phyloP scores from a whole-genome alignment of 257 asterid species.

The Knoxia roxburghii region DNA sequence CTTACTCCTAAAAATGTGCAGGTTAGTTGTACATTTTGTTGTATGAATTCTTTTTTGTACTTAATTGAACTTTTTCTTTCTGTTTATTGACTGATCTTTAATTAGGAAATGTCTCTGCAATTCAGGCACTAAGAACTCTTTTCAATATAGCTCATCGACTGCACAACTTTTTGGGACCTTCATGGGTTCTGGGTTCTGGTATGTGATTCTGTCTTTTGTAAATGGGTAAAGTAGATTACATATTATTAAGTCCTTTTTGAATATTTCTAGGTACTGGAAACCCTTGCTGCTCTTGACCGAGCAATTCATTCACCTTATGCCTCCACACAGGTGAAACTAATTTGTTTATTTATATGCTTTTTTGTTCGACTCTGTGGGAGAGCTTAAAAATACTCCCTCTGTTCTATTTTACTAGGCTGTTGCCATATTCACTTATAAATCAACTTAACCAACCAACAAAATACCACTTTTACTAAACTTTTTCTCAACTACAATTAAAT shows the following conservation, averaged over 20 bases:
- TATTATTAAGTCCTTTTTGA: conserved; percentile 14
- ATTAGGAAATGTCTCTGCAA: conserved; percentile 1
- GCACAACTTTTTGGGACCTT: conserved; percentile 92
- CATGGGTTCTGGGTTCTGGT: conserved; percentile 99
- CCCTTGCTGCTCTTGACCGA: conserved; percentile 91
- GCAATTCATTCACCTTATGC: conserved; percentile 98
- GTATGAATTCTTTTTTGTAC: conserved; percentile 1
- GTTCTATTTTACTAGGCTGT: no score
- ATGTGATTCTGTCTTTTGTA: conserved; percentile 25
- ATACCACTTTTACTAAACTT: no score
- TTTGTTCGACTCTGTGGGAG: conserved; percentile 2
- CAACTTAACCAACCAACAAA: no score
- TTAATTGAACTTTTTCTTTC: neutral
- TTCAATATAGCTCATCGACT: conserved; percentile 92
- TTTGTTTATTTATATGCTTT: neutral
- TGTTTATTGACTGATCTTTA: neutral
- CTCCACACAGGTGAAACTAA: conserved; percentile 64
- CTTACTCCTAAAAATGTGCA: conserved; percentile 97
- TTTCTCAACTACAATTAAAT: no score
- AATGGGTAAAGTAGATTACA: conserved; percentile 3
- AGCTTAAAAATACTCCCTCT: no score
- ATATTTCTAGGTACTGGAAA: conserved; percentile 75
- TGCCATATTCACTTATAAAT: no score
- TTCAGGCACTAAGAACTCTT: conserved; percentile 93
- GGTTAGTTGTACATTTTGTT: conserved; percentile 46